Base-by-base conservation (phyloP, 2,329 filamentous ascomycete genomes). In the Claviceps sorghi region DNA sequence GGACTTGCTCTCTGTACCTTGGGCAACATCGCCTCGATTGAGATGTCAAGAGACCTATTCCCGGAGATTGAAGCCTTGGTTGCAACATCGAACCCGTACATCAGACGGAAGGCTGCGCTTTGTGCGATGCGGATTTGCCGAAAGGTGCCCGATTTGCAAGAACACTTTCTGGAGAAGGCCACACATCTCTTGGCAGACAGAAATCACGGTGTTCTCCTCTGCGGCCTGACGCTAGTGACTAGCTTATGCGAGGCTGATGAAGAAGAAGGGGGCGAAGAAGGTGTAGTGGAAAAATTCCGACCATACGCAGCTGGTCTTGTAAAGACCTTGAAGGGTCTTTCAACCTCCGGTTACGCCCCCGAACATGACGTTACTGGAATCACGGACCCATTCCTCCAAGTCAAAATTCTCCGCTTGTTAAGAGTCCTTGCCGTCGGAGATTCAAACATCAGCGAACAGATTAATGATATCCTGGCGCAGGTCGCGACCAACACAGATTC, bases 311-410 rank as follows among this genome's bases (percentile, higher is more conserved):
- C 85, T 4, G 81, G 82, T 32, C 72, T 98, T 52, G 91, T 97
- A 53, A 87, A 90, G 65, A 91, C 90, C 36, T 69, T 98, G 60
- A 98, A 97, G 72, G 83, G 86, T 4, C 75, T 98, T 52, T 93
- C 91, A 13, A 93, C 89, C 43, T 97, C 93, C 29, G 93, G 93
- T 49, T 98, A 98, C 69, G 88, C 93, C 11, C 93, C 93, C 3
- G 93, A 98, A 66, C 94, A 98, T 66, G 93, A 98, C 69, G 93
- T 98, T 44, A 96, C 90, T 19, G 94, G 94, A 40, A 95, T 98
- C 57, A 95, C 91, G 42, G 94, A 98, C 68, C 93, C 93, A 0
- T 98, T 98, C 72, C 70, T 98, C 48, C 93, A 98, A 70, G 90
- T 95, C 71, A 98, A 97, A 73, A 89, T 98, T 53, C 74, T 98